Conservation (phyloP, 2,329 filamentous ascomycete genomes). For the Calycina marina region DNA sequence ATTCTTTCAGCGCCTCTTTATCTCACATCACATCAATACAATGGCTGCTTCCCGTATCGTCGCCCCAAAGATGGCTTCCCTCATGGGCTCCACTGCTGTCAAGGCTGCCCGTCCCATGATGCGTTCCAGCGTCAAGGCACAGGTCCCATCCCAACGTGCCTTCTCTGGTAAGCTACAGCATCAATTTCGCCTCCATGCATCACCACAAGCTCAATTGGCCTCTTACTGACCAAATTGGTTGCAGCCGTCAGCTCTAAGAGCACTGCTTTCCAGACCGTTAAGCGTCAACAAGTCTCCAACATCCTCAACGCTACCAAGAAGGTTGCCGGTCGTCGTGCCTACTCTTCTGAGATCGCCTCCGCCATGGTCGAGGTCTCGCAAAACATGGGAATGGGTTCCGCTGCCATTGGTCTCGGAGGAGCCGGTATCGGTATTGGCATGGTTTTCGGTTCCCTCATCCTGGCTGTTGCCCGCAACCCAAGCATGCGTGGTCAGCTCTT, state of each 20-base stretch:
- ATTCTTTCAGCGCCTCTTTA: slow-evolving; percentile 5
- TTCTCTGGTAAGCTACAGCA: slow-evolving; percentile 47
- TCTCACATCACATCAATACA: slow-evolving; percentile 37
- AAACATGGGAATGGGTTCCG: slow-evolving; percentile 79
- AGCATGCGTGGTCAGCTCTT: slow-evolving; percentile 90
- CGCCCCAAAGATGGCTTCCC: slow-evolving; percentile 62
- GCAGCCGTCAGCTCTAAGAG: slow-evolving; percentile 11
- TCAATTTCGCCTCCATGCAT: no score
- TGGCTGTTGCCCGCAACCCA: slow-evolving; percentile 86
- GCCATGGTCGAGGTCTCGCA: slow-evolving; percentile 83
- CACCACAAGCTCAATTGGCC: not conserved
- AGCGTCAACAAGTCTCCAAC: slow-evolving; percentile 55
- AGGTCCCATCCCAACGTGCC: slow-evolving; percentile 51
- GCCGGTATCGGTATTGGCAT: slow-evolving; percentile 92
- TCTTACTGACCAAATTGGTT: no score
- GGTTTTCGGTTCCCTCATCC: slow-evolving; percentile 81
- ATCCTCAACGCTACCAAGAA: slow-evolving; percentile 40
- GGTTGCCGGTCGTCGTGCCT: slow-evolving; percentile 51
- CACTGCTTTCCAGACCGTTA: slow-evolving; percentile 28
- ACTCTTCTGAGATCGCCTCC: slow-evolving; percentile 79
- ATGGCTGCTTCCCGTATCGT: slow-evolving; percentile 64
- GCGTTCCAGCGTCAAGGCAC: slow-evolving; percentile 46
- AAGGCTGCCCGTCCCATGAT: slow-evolving; percentile 67
- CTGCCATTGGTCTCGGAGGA: slow-evolving; percentile 84
- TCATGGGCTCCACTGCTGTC: slow-evolving; percentile 44